phyloP scores from a whole-genome alignment of 306 rosid genomes.

The Dryas drummondii region DNA sequence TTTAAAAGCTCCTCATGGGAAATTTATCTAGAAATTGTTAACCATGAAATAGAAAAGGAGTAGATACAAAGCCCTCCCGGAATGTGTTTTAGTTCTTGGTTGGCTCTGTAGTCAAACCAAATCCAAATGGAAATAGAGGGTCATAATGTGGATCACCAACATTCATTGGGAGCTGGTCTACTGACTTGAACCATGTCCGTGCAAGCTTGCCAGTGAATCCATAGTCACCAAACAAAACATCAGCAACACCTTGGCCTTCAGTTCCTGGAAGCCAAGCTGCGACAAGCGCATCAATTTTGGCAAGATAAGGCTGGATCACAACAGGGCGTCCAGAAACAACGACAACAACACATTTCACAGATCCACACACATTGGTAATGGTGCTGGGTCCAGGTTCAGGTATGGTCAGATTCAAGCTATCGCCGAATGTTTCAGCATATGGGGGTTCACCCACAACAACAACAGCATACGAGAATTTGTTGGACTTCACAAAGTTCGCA shows the following conservation, averaged over 20 bases:
- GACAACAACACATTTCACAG: constrained; percentile 62
- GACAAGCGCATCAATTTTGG: constrained; percentile 66
- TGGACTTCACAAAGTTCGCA: constrained; percentile 55
- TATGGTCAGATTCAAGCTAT: constrained; percentile 68
- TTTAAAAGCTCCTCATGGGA: neutral
- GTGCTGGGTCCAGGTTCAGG: constrained; percentile 73
- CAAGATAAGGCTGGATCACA: constrained; percentile 67
- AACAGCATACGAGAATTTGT: constrained; percentile 59
- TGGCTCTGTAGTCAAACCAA: constrained; percentile 64
- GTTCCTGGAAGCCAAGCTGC: constrained; percentile 99
- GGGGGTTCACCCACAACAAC: constrained; percentile 89
- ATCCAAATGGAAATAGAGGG: constrained; percentile 74
- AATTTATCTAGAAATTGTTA: neutral
- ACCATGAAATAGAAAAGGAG: neutral
- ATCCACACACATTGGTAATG: constrained; percentile 63
- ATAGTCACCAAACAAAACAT: constrained; percentile 65
- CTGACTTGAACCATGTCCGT: constrained; percentile 77
- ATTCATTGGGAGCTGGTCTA: constrained; percentile 81
- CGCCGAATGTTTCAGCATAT: constrained; percentile 80
- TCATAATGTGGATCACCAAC: constrained; percentile 74
- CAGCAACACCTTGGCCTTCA: constrained; percentile 90
- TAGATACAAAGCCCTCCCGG: neutral
- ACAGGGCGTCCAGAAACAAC: constrained; percentile 87
- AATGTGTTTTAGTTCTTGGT: constrained; percentile 21
- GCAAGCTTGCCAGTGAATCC: constrained; percentile 84